Percentiles rank a stretch among this genome's conserved stretches.
Conservation (phyloP, 1,284 basidiomycete species). For the Rhizoctonia solani region DNA sequence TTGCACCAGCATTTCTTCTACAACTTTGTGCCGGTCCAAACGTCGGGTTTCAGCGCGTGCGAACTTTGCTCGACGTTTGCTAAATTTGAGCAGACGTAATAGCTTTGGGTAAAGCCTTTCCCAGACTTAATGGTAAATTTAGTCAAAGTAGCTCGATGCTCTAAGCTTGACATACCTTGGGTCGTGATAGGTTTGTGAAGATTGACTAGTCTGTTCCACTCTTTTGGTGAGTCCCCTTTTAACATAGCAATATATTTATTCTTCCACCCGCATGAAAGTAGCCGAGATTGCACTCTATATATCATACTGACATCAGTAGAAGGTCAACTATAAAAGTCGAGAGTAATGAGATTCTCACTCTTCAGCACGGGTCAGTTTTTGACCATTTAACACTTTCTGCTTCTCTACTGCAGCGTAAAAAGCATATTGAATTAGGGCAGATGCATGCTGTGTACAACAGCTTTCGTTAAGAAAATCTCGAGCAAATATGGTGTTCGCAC, state of each 20-base stretch:
- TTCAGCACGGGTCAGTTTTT: background rate
- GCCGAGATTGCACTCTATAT: constrained; percentile 3
- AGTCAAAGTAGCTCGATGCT: background rate
- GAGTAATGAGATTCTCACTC: constrained; percentile 16
- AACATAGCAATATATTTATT: constrained; percentile 3
- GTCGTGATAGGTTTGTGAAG: constrained; percentile 15
- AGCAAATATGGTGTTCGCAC: background rate
- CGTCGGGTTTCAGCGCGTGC: background rate
- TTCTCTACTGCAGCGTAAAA: background rate
- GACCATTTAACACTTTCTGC: background rate
- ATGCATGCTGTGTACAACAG: background rate
- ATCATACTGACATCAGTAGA: background rate
- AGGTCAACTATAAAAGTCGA: background rate
- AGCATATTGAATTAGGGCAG: constrained; percentile 7
- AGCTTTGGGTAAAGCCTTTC: constrained; percentile 25
- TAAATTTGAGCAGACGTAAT: constrained; percentile 3
- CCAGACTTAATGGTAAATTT: background rate
- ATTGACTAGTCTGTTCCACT: constrained; percentile 1
- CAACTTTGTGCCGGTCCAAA: background rate
- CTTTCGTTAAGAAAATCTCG: background rate
- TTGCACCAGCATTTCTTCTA: constrained; percentile 4
- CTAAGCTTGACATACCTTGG: constrained; percentile 4
- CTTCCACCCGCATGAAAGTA: constrained; percentile 14
- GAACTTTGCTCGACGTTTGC: background rate
- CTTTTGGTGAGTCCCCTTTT: background rate